Base-by-base conservation (phyloP, 129 eudicot species). In the Flaveria trinervia region DNA sequence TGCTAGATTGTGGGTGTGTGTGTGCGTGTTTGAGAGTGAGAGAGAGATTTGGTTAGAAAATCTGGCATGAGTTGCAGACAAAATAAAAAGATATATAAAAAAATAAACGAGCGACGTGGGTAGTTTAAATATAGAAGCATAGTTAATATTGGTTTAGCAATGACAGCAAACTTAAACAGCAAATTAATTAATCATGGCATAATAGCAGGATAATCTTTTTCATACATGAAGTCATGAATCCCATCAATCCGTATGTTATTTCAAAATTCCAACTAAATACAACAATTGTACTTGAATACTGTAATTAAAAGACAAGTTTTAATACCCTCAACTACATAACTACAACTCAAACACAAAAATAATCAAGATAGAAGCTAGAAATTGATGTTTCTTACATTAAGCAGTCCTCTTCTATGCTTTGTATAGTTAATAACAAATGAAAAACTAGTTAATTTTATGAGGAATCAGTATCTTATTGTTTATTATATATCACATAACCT, bases 81-180 rank as follows among this genome's bases (percentile, higher is more conserved):
- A 49, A 41, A 48, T 33, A 57, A 33, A 23, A 52, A 46, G 44
- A 48, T 23, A 50, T 33, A 56, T 52, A 79, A 44, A 79, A 72
- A 61, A 17, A 45, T 72, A 41, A 78, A 69, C 79, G 60, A 80
- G 79, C 74, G 79, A 65, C 28, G 45, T 73, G 65, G 59, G 74
- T 69, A 73, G 23, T 80, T 80, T 80, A 80, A 80, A 73, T 43
- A 80, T 78, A 51, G 44, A 57, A 70, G 69, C 30, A 57, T 46
- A 51, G 45, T 70, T 65, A 26, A 50, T 50, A 78, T 48, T 45
- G 22, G 30, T 54, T 23, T 56, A 55, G 44, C 57, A 22, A 77
- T 78, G 55, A 78, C 18, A 59, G 23, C 64, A 41, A 70, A 17
- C 44, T 57, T 46, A 48, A 30, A 45, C 70, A 56, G 39, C 23